These are phyloP conservation scores for Kandelia obovata DNA, from an alignment of 345 rosid genomes.

Conservation along the genomic window DNA sequence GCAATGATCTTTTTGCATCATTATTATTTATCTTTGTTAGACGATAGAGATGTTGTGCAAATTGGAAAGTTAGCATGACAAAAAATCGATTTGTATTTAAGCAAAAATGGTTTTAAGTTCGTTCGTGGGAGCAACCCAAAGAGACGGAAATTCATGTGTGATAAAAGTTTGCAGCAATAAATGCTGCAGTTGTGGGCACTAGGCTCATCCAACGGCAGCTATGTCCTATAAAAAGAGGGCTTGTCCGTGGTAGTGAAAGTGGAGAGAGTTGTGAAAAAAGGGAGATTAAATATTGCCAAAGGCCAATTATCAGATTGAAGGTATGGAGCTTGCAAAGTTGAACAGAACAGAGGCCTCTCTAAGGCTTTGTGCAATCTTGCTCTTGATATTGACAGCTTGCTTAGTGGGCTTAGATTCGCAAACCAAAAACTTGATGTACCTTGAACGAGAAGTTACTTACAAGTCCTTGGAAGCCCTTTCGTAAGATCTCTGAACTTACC, in stretches of 20 bases:
- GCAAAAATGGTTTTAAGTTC: too few relatives aligned
- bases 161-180: background rate
- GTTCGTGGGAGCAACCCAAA: background rate
- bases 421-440: constrained; percentile 34
- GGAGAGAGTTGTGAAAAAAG: background rate
- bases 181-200: background rate
- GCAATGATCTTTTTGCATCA: too few relatives aligned
- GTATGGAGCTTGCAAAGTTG: constrained; percentile 1
- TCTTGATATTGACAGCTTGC: constrained; percentile 37
- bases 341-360: constrained; percentile 36
- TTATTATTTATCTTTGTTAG: too few relatives aligned
- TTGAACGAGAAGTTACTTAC: constrained; percentile 42
- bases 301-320: background rate
- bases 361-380: constrained; percentile 33
- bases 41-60: too few relatives aligned
- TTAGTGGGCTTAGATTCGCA: constrained; percentile 43
- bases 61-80: too few relatives aligned
- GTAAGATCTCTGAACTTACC: constrained; percentile 30
- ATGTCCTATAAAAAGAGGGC: background rate
- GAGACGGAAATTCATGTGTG: background rate
- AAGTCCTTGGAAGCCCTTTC: constrained; percentile 36
- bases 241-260: background rate
- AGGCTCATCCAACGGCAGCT: background rate
- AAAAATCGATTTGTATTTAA: too few relatives aligned
- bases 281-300: background rate